These are phyloP conservation scores for Penicillium pulvis DNA, from an alignment of 495 filamentous ascomycete species.

Conservation along the genomic window DNA sequence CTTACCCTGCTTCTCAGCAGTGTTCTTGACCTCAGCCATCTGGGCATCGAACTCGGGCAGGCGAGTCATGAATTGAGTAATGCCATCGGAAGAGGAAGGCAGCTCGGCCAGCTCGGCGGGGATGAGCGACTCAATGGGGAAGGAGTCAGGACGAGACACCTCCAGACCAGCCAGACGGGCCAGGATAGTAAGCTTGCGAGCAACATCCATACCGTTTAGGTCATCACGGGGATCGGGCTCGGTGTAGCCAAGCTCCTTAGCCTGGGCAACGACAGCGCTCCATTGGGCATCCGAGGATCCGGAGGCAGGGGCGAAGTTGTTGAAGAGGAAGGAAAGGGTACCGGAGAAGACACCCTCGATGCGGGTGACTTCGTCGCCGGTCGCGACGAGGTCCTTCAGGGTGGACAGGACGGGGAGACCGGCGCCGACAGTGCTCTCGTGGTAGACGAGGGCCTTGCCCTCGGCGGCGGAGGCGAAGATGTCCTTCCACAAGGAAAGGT, in stretches of 20 bases:
- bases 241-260: constrained; percentile 93
- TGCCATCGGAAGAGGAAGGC: constrained; percentile 57
- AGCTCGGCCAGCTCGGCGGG: constrained; percentile 78
- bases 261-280: constrained; percentile 84
- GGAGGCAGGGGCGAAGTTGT: constrained; percentile 81
- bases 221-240: constrained; percentile 97
- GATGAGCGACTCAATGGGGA: constrained; percentile 90
- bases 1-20: constrained; percentile 79
- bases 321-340: constrained; percentile 96
- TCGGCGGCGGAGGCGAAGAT: constrained; percentile 69
- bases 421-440: constrained; percentile 91
- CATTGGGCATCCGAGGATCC: constrained; percentile 65
- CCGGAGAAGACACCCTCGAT: constrained; percentile 98
- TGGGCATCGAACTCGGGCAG: constrained; percentile 76
- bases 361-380: constrained; percentile 81
- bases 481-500: constrained; percentile 72
- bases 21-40: constrained; percentile 80
- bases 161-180: constrained; percentile 78
- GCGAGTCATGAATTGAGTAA: constrained; percentile 75
- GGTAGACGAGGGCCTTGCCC: constrained; percentile 77
- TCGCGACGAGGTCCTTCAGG: constrained; percentile 83
- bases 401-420: constrained; percentile 91
- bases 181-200: constrained; percentile 93
- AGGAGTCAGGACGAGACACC: constrained; percentile 75
- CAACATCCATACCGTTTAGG: constrained; percentile 93